Percentiles rank a stretch among this genome's conserved stretches.
phyloP scores from a whole-genome alignment of 2,329 filamentous ascomycete species.

The Ceratocystiopsis sp. region DNA sequence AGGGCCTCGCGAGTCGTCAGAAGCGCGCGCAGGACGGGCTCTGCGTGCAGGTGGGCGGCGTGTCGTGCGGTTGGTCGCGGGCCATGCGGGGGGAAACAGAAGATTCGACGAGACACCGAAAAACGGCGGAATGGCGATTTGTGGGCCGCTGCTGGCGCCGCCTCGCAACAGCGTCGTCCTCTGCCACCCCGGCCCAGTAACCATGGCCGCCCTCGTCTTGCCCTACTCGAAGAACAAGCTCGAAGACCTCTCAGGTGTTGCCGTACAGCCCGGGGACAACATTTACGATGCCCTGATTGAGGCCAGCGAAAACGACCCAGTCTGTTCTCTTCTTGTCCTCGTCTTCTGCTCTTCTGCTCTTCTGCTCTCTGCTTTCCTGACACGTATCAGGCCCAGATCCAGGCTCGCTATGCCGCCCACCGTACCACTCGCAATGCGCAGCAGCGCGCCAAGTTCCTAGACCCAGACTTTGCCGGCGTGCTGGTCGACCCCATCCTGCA shows the following conservation, averaged over 20 bases:
- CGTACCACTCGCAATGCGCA: conserved; percentile 58
- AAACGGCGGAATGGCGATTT: too few relatives aligned
- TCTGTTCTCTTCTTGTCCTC: conserved; percentile 21
- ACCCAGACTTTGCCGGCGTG: conserved; percentile 49
- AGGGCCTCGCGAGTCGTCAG: neutral
- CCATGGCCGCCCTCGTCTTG: neutral
- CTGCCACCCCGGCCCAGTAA: neutral
- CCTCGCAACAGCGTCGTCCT: too few relatives aligned
- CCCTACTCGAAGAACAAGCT: conserved; percentile 31
- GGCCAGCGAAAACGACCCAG: conserved; percentile 47
- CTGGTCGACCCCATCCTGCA: conserved; percentile 60
- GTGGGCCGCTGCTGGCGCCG: too few relatives aligned
- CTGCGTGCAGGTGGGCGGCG: too few relatives aligned
- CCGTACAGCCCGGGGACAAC: conserved; percentile 40
- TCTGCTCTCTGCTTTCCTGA: neutral
- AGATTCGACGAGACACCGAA: too few relatives aligned
- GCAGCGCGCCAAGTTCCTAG: conserved; percentile 58
- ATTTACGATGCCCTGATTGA: conserved; percentile 61
- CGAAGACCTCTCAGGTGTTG: conserved; percentile 36
- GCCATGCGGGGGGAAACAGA: too few relatives aligned
- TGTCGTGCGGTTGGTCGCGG: too few relatives aligned
- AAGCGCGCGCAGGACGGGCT: too few relatives aligned
- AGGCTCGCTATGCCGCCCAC: conserved; percentile 56
- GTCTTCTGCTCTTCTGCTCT: neutral
- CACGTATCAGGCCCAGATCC: conserved; percentile 40